phyloP scores from a whole-genome alignment of 352 stramenopile genomes.

The Phytopythium vexans region DNA sequence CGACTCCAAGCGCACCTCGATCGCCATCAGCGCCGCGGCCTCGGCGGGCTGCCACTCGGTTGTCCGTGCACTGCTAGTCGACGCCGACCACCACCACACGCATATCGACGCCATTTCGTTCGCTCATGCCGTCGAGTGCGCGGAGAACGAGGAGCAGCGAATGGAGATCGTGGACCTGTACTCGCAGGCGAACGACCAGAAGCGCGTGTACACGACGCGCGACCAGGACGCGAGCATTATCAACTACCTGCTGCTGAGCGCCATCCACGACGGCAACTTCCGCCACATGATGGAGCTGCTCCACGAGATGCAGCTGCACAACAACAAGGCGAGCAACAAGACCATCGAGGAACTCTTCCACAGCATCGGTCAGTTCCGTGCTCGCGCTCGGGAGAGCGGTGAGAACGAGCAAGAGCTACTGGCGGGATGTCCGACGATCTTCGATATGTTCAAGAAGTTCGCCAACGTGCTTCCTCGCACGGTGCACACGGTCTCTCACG shows the following conservation, averaged over 20 bases:
- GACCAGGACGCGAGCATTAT: slow-evolving; percentile 47
- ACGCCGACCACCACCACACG: slow-evolving; percentile 35
- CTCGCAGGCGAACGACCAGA: slow-evolving; percentile 44
- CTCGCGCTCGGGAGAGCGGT: slow-evolving; percentile 6
- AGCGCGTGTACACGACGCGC: slow-evolving; percentile 49
- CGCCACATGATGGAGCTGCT: slow-evolving; percentile 74
- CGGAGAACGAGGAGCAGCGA: slow-evolving; percentile 35
- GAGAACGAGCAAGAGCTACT: slow-evolving; percentile 23
- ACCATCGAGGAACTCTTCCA: slow-evolving; percentile 45
- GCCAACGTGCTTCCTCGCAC: slow-evolving; percentile 47
- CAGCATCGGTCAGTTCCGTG: slow-evolving; percentile 53
- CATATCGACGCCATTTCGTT: slow-evolving; percentile 61
- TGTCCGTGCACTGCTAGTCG: slow-evolving; percentile 36
- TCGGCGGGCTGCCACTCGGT: slow-evolving; percentile 26
- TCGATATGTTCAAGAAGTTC: slow-evolving; percentile 55
- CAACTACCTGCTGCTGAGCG: slow-evolving; percentile 63
- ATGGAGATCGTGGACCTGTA: slow-evolving; percentile 58
- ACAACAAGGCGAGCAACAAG: slow-evolving; percentile 41
- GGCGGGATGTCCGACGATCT: slow-evolving; percentile 44
- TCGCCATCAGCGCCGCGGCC: slow-evolving; percentile 55
- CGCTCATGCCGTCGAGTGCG: slow-evolving; percentile 53
- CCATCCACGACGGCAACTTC: slow-evolving; percentile 66
- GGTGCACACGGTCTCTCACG: slow-evolving; percentile 43
- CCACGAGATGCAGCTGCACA: slow-evolving; percentile 72
- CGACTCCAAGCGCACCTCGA: slow-evolving; percentile 51